Evolutionary conservation across 192 early-diverging fungal species (phyloP), one percentile per base, ranked within the genome.

Genomic region (Rhizoclosmatium globosum): DNA sequence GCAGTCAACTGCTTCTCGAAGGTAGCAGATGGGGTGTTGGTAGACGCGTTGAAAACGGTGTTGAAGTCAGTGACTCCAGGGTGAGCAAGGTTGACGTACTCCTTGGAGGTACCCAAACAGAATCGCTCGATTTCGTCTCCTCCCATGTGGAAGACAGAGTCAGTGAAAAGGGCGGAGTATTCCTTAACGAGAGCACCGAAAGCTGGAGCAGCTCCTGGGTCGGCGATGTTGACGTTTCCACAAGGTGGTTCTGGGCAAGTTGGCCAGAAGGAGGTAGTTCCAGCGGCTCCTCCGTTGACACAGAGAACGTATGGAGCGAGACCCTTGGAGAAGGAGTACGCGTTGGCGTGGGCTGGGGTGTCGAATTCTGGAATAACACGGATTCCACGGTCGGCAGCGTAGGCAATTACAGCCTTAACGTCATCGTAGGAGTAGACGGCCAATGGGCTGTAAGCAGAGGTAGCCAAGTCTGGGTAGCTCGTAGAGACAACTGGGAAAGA

Each of bases 321-420:
- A 47, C 31, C 31, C 4, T 47, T 31, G 47, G 69, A n/a, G 42
- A n/a, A 17, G 41, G 48, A 53, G 59, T 38, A 68, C 11, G 67
- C 38, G n/a, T 70, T 15, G 31, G 68, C 44, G 57, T 70, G 77
- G 3, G 53, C 56, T 9, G 77, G 67, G 45, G 43, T 2, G 67
- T 98, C 95, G 68, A 96, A 89, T 81, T 98, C 96, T 2, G 95
- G 95, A 71, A 97, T 93, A 21, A 98, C 83, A n/a, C 96, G 90
- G 62, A 97, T 90, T n/a, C 94, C 94, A 39, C 92, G 90, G 48
- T 83, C 87, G 11, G 83, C 80, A 39, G 88, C 95, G 81, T 95
- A 96, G n/a, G 88, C 68, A 47, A 97, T 87, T 41, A 98, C 83
- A 0, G 79, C 74, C 47, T 85, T 17, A 31, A 97, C 91, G 44